Conservation (phyloP, 768 basidiomycete species). For the Tricholoma flavovirens region DNA sequence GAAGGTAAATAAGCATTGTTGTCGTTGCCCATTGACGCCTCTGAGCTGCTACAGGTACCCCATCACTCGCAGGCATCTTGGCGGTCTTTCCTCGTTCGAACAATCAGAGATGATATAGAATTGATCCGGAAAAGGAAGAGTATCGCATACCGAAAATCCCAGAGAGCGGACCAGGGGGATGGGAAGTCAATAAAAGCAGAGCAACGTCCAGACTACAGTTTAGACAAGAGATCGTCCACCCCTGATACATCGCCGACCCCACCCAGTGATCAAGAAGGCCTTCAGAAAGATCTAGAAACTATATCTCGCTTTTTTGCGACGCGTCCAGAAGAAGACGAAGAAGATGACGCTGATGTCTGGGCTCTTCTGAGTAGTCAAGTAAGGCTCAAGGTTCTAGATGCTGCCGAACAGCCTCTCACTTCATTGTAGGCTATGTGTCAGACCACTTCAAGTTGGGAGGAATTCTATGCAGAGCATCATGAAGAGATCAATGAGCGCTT, state of each 20-base stretch:
- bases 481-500: conserved; percentile 38
- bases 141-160: conserved; percentile 45
- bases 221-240: neutral
- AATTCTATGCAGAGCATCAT: conserved; percentile 44
- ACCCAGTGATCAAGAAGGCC: neutral
- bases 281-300: conserved; percentile 37
- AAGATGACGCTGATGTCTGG: conserved; percentile 44
- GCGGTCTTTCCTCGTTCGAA: conserved; percentile 31
- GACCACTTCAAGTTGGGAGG: conserved; percentile 41
- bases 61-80: conserved; percentile 52
- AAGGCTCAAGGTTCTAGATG: conserved; percentile 9
- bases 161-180: conserved; percentile 11
- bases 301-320: conserved; percentile 53
- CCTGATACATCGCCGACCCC: neutral
- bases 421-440: conserved; percentile 31
- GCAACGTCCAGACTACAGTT: conserved; percentile 4
- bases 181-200: conserved; percentile 8
- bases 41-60: conserved; percentile 44
- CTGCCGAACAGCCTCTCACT: conserved; percentile 1
- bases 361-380: conserved; percentile 42
- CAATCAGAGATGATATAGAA: conserved; percentile 36
- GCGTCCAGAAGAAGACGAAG: conserved; percentile 33
- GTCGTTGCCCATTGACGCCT: conserved; percentile 40
- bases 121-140: conserved; percentile 41
- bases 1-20: conserved; percentile 34